A percentile compares a stretch with the other conserved stretches of the same genome.
phyloP scores from a whole-genome alignment of 768 basidiomycete species.

The Boletus tylopilopsis region DNA sequence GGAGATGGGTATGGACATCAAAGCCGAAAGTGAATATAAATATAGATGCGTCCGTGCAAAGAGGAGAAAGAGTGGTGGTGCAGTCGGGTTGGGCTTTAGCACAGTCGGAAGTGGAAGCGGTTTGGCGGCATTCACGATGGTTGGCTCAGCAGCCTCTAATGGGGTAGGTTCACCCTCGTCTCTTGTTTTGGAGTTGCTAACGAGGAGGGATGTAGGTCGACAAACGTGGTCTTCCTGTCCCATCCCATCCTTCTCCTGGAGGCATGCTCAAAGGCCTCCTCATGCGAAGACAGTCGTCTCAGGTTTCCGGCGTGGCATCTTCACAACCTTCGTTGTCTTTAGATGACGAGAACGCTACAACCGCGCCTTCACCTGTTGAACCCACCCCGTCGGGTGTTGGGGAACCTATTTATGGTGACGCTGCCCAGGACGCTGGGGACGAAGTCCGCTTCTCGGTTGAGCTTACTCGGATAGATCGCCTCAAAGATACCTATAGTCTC shows the following conservation, averaged over 20 bases:
- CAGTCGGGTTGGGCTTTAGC: conserved; percentile 43
- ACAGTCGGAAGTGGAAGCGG: conserved; percentile 38
- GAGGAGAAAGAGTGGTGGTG: conserved; percentile 52
- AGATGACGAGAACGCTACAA: conserved; percentile 36
- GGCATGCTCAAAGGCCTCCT: conserved; percentile 86
- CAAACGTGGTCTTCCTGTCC: conserved; percentile 82
- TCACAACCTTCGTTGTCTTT: conserved; percentile 47
- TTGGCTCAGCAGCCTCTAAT: conserved; percentile 79
- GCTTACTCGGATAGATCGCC: conserved; percentile 82
- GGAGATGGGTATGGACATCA: conserved; percentile 88
- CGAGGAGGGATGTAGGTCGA: conserved; percentile 57
- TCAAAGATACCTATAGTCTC: conserved; percentile 87
- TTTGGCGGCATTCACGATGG: conserved; percentile 72
- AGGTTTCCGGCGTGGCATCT: conserved; percentile 45
- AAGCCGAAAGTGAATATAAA: conserved; percentile 87
- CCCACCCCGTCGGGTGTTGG: conserved; percentile 29
- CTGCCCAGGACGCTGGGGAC: conserved; percentile 80
- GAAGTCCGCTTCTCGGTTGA: conserved; percentile 98
- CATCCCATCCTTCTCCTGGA: conserved; percentile 66
- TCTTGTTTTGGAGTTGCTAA: conserved; percentile 6
- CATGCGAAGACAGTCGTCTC: conserved; percentile 88
- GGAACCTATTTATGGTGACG: conserved; percentile 76
- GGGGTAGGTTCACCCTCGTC: conserved; percentile 54
- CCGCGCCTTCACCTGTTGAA: conserved; percentile 33
- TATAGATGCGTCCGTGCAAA: conserved; percentile 80